These are phyloP conservation scores for Nicotiana attenuata DNA, from an alignment of 257 asterid species.

Conservation along the genomic window DNA sequence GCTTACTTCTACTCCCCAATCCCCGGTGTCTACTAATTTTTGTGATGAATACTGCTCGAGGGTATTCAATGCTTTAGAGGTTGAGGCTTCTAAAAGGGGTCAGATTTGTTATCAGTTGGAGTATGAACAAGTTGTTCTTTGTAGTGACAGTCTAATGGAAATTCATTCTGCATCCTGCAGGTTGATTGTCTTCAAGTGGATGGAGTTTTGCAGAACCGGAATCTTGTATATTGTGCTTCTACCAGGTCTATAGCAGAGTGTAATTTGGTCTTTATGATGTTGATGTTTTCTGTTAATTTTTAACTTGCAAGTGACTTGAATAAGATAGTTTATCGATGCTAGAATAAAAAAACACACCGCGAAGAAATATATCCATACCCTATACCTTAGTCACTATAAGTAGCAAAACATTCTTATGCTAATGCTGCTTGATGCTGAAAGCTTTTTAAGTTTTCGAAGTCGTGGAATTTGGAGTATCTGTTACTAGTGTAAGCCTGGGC, in stretches of 20 bases:
- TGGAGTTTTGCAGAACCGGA: slow-evolving; percentile 84
- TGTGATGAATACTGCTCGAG: background rate
- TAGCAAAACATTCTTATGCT: background rate
- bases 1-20: background rate
- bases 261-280: background rate
- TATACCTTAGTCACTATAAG: background rate
- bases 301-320: background rate
- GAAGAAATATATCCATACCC: background rate
- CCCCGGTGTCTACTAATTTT: background rate
- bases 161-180: slow-evolving; percentile 33
- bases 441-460: background rate
- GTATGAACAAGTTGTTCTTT: background rate
- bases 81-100: slow-evolving; percentile 4
- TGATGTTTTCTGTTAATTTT: background rate
- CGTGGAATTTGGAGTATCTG: background rate
- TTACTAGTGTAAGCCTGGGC: background rate
- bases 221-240: slow-evolving; percentile 95
- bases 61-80: background rate
- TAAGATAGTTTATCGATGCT: background rate
- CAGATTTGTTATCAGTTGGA: background rate
- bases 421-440: background rate
- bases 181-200: slow-evolving; percentile 98
- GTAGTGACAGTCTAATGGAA: background rate
- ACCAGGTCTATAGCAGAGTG: slow-evolving; percentile 53
- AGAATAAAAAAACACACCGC: background rate